Base-by-base conservation (phyloP, 495 filamentous ascomycete species). In the Aspergillus conjunctus region DNA sequence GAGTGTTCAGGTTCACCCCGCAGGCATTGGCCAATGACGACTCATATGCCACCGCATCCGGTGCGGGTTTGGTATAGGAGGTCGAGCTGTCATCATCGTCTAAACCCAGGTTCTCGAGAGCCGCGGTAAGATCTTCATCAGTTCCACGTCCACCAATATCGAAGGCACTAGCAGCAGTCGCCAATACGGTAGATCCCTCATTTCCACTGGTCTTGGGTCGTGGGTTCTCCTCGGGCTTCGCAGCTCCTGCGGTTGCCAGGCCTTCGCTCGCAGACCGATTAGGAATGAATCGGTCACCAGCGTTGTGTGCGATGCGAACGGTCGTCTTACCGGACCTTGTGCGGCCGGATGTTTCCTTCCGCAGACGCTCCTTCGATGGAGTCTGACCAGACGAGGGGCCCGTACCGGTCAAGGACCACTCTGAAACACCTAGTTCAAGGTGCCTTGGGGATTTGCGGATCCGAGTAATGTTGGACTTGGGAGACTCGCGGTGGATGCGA, bases 281-380 rank as follows among this genome's bases (percentile, higher is more conserved):
- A 50, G 94, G 94, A 65, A 98, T 98, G 81, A 97, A 98, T 45
- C 94, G 88, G 69, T 98, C 94, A n/a, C 86, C 92, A 30, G 87
- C 87, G 58, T 85, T 87, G 75, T 86, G 85, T 41, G 82, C 63
- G 69, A 95, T 91, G 49, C 85, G 86, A 48, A 94, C 74, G 0
- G 92, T 91, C 2, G 91, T 93, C 71, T 79, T 79, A 18, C 68
- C 66, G 7, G 88, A 74, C 65, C 91, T 87, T 59, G 86, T 65
- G 22, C 89, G 84, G 49, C 85, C 77, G 8, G 85, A 69, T 20
- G 78, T 74, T 26, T 83, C 83, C 71, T 88, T 89, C 66, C 88
- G 84, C 6, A 82, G 66, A 63, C 87, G 86, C 67, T 80, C 78
- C 74, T 83, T 89, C 12, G 86, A 81, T 14, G 93, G 89, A 17